Base-by-base conservation (phyloP, 2,329 filamentous ascomycete species). In the Arachnopeziza araneosa region DNA sequence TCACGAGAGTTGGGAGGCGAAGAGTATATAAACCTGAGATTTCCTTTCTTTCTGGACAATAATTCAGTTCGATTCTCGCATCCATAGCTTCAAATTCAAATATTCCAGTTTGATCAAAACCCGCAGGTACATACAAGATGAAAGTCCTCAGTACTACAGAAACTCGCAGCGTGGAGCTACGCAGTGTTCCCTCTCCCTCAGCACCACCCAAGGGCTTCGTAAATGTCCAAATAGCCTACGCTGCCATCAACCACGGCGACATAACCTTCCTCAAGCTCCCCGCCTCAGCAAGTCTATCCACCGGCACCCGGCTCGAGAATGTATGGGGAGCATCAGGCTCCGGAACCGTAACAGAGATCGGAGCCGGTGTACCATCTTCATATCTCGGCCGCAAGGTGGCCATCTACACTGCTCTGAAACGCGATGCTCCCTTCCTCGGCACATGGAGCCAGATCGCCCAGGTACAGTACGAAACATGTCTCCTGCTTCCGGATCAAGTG, bases 231-330 rank as follows among this genome's bases (percentile, higher is more conserved):
- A 58, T 58, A 50, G 48, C 26, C 50, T 50, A 30, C 2, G 50
- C 56, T 17, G 24, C 56, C 14, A 58, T 53, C 26, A 58, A 58
- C 23, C 50, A 53, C 24, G 56, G 56, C 26, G 56, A 58, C 50
- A 58, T 44, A 24, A 52, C 56, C 2, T 58, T 58, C 50, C 19
- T 58, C 12, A 53, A 48, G 44, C 19, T 51, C 6, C 55, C 17
- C 8, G 22, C 22, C 14, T 14, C 14, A 19, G 26, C 56, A 24
- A 23, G 24, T 22, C 23, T 52, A 17, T 7, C 50, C 10, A 6
- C 24, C 3, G 50, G 56, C 12, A n/a, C 26, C 5, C 56, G 50
- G 8, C 36, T 53, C 2, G 56, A 50, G 44, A 22, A 21, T 7
- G 21, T 49, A 21, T 58, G 56, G 56, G 56, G 56, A 2, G 50